Evolutionary conservation across 2,329 filamentous ascomycete species (phyloP).

Genomic region (Alternaria viburni): DNA sequence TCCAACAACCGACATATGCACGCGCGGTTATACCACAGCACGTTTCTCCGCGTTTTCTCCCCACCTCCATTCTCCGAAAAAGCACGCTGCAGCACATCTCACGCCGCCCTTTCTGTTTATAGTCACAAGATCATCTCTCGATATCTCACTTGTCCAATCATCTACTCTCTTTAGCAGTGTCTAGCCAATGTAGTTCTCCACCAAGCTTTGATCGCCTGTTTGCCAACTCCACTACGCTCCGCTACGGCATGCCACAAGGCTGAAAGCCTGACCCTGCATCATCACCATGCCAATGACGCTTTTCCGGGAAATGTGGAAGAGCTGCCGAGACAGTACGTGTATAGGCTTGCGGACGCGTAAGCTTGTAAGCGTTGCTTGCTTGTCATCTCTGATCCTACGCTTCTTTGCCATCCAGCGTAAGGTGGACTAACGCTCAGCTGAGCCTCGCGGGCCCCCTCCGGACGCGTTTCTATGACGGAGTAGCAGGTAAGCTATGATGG

Average conservation of each 20-base stretch:
- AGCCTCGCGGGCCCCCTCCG: slow-evolving; percentile 24
- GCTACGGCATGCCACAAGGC: slow-evolving; percentile 7
- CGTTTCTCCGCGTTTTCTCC: slow-evolving; percentile 24
- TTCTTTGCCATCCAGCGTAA: neutral
- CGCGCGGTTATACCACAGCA: neutral
- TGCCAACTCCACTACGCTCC: neutral
- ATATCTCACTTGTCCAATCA: no score
- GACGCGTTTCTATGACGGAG: slow-evolving; percentile 3
- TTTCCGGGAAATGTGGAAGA: neutral
- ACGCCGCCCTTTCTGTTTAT: slow-evolving; percentile 3
- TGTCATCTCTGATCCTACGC: neutral
- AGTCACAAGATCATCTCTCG: neutral
- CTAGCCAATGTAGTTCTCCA: no score
- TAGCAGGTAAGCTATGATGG: neutral
- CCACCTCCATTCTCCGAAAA: slow-evolving; percentile 27
- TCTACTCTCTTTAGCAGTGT: no score
- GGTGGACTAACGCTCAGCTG: slow-evolving; percentile 1
- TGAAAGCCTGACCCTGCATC: slow-evolving; percentile 19
- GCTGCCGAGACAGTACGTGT: slow-evolving; percentile 7
- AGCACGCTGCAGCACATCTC: neutral
- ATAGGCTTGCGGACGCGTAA: slow-evolving; percentile 20
- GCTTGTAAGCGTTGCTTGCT: slow-evolving; percentile 9
- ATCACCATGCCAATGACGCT: slow-evolving; percentile 12
- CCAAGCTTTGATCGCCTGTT: neutral
- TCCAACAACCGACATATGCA: slow-evolving; percentile 6